These are phyloP conservation scores for Xylaria polymorpha DNA, from an alignment of 2,329 filamentous ascomycete species.

Conservation along the genomic window DNA sequence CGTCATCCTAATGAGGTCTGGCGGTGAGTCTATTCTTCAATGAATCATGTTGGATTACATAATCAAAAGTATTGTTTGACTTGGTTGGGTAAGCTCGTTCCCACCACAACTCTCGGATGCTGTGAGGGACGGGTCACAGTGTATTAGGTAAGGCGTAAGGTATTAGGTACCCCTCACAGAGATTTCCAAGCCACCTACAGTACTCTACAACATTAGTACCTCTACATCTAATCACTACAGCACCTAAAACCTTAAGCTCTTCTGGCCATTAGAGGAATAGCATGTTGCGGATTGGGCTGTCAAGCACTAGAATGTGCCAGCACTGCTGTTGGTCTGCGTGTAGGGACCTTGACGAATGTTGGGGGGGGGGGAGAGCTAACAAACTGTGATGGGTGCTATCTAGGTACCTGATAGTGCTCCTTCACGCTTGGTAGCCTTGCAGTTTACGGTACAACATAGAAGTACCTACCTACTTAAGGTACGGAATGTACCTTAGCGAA, in stretches of 20 bases:
- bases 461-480: no score
- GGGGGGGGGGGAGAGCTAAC: background rate
- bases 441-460: constrained; percentile 9
- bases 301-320: background rate
- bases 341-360: background rate
- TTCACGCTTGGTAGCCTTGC: constrained; percentile 21
- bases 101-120: background rate
- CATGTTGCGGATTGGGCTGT: no score
- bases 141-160: no score
- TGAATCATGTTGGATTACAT: background rate
- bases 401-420: no score
- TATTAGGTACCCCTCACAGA: no score
- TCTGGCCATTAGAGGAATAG: background rate
- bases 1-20: background rate
- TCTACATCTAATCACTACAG: no score
- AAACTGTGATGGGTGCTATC: background rate
- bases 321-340: background rate
- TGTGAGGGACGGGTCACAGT: no score
- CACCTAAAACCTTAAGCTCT: background rate
- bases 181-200: no score
- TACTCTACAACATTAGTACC: no score
- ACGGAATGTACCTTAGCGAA: constrained; percentile 7
- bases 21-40: background rate
- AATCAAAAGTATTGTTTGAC: background rate
- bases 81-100: background rate